Evolutionary conservation across 495 filamentous ascomycete genomes (phyloP), one percentile per base, ranked within the genome.

Genomic region (Xylaria intraflava): DNA sequence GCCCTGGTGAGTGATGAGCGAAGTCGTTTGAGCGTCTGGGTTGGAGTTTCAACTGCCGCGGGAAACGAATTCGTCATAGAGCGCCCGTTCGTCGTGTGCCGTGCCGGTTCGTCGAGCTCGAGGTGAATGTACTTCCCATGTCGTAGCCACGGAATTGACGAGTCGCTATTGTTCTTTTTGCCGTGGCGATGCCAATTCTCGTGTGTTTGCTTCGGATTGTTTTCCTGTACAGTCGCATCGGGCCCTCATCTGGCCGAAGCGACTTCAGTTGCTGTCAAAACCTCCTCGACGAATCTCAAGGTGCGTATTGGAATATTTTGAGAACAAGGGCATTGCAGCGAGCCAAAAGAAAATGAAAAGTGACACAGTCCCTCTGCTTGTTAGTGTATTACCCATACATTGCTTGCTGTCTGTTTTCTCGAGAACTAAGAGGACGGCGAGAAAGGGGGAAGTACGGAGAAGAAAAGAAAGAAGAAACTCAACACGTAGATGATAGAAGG

Each of bases 311-410:
- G 7, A 17, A 20, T 22, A 35, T 3, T 22, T n/a, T 0, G 29
- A 38, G 3, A 23, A 40, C 51, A 23, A 46, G 33, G 42, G 17
- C 23, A 7, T 36, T 53, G 51, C 24, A n/a, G 31, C 33, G 31
- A 46, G 23, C 7, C 42, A 53, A 53, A 53, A 53, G 42, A 9
- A 53, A 53, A 53, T 24, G 27, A 39, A 17, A 16, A 27, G 17
- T 27, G 23, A 22, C 27, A 19, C 11, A 24, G 8, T 1, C 3
- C 16, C 6, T 41, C 14, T 41, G 6, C 30, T 45, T 27, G 22
- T 30, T 29, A 29, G 42, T 23, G 2, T 14, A 14, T n/a, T n/a
- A n/a, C n/a, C 3, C 42, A 4, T 43, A 14, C 31, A 14, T 14
- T 5, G 31, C 31, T 35, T 35, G 17, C 17, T 44, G 42, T 44